Conservation (phyloP, 306 rosid species). For the Quercus dentata region DNA sequence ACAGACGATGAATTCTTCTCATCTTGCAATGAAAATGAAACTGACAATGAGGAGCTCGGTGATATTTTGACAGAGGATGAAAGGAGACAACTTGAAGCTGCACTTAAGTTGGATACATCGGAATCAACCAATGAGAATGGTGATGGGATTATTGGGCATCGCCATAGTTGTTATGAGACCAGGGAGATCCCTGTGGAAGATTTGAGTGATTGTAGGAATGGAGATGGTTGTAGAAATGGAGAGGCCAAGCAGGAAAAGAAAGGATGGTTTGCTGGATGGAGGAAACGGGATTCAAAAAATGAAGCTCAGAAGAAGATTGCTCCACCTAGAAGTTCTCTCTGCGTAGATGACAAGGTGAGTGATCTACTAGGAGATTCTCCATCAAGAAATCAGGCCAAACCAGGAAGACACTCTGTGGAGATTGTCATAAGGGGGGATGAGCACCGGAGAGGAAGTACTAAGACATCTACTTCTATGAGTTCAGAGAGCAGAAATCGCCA, state of each 20-base stretch:
- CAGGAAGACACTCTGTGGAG: conserved; percentile 87
- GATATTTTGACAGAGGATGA: conserved; percentile 92
- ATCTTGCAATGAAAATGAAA: conserved; percentile 78
- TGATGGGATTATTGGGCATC: conserved; percentile 62
- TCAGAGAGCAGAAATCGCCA: conserved; percentile 65
- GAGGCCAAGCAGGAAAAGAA: conserved; percentile 79
- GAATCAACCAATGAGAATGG: conserved; percentile 55
- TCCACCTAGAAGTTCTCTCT: conserved; percentile 86
- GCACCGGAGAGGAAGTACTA: conserved; percentile 58
- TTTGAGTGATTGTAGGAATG: conserved; percentile 41
- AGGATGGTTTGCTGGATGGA: conserved; percentile 99
- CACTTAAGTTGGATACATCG: conserved; percentile 70
- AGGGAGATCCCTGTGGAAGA: conserved; percentile 80
- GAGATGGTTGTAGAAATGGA: conserved; percentile 51
- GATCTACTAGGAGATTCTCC: conserved; percentile 81
- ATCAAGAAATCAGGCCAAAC: conserved; percentile 57
- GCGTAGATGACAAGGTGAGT: conserved; percentile 81
- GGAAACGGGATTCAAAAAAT: conserved; percentile 66
- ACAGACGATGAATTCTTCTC: conserved; percentile 83
- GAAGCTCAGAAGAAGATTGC: conserved; percentile 57
- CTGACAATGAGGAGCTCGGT: conserved; percentile 74
- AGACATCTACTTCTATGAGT: conserved; percentile 36
- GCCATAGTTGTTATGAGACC: conserved; percentile 58
- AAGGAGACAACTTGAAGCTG: conserved; percentile 84
- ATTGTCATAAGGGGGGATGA: conserved; percentile 63